Evolutionary conservation across 108 stramenopile genomes (phyloP), one percentile per base, ranked within the genome.

Genomic region (Nitzschia palea): DNA sequence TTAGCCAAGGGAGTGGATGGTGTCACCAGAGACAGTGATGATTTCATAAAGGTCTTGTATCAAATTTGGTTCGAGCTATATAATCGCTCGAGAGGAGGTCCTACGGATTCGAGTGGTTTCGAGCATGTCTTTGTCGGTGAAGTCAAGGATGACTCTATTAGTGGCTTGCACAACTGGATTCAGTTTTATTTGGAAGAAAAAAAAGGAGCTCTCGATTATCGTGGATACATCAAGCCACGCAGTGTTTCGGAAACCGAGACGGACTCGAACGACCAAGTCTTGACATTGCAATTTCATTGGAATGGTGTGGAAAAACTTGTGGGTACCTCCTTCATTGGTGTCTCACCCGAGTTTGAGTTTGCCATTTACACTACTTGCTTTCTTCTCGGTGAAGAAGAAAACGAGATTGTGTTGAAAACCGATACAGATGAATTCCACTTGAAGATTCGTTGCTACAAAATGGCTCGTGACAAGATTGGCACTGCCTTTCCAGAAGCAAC

Each of bases 91-190:
- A 60, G 73, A 9, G 72, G 83, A 12, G 73, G 72, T 43, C 32
- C 51, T 17, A 48, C 45, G 68, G 96, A 97, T 67, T 90, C 88
- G 17, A 85, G 83, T 20, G 94, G 94, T 14, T 97, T 97, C 65
- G 96, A 97, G 47, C 96, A 97, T 62, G 95, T 96, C 10, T 97
- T 97, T 65, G 89, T 95, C 8, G 96, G 96, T 12, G 96, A 97
- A 72, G 83, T 91, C 20, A 87, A 88, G 63, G 65, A 90, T 44
- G 85, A 70, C 3, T 36, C 85, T 35, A 73, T 93, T 25, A 76
- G 73, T 18, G 96, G 96, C 0, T 86, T 97, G 61, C 96, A 97
- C 72, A 97, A 97, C 70, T 97, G 96, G 96, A 84, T 97, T 54
- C 80, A 86, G 64, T 89, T 96, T 25, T 97, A 89, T 52, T 56